Base-by-base conservation (phyloP, 169 alveolate species). In the Plasmodium ovale region DNA sequence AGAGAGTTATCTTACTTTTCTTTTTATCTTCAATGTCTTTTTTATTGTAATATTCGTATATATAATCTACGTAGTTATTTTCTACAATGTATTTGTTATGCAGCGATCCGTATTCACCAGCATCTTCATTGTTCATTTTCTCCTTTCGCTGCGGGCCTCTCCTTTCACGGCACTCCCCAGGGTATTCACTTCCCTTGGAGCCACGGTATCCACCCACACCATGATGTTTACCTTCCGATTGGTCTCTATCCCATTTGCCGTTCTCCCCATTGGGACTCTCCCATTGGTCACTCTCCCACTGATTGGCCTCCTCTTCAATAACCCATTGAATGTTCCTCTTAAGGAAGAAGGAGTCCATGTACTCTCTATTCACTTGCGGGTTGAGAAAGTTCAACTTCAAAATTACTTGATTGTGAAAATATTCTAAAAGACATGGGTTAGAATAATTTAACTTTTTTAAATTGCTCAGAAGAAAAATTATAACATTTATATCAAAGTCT, bases 11-110 rank as follows among this genome's bases (percentile, higher is more conserved):
- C 62, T 77, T 77, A 27, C 74, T 77, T 53, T 59, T 77, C 23
- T 53, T 77, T 62, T 51, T 47, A 2, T 77, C 88, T 33, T 42
- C 56, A 3, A 77, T 35, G 19, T 77, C 74, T 42, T 77, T 77
- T 25, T 77, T 67, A 62, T 77, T 77, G 54, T 77, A 77, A 77
- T 77, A 77, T 53, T 77, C 88, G 56, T 77, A 77, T 60, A 77
- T 77, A 49, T 77, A 77, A 62, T 77, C 74, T 44, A 64, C 67
- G 67, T 64, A 62, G 9, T 77, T 60, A 23, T 77, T 77, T 62
- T 77, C 88, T 35, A 62, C 68, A 77, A 77, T 77, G 27, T 44
- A 77, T 77, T 77, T 64, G 64, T 77, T 77, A 39, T 77, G 88
- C 16, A 77, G 5, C 7, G 88, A 77, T 21, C 88, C 88, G 29